Base-by-base conservation (phyloP, 306 rosid species). In the Pyrus communis region DNA sequence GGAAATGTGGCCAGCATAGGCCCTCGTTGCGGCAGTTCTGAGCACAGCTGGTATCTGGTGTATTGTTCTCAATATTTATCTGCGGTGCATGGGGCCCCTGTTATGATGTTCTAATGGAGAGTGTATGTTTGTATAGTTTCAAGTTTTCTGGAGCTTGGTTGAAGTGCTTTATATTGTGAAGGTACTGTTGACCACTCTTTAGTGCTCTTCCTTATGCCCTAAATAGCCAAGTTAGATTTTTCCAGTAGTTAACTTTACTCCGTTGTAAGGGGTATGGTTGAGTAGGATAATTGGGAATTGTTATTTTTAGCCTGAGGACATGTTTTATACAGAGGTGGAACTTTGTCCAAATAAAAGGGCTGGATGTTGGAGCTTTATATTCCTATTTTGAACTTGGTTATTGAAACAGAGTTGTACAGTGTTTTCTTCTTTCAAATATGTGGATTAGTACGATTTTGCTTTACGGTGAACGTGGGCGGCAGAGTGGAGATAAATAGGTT, bases 381-480 rank as follows among this genome's bases (percentile, higher is more conserved):
- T 78, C 68, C 45, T 79, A 62, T 64, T 21, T 3, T 76, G 70
- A 75, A 78, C 72, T 38, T 54, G 65, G 35, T 55, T 72, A 43
- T 40, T 74, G 55, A 74, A 71, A 75, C 79, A 65, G 76, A 58
- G 74, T 70, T 71, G 46, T 52, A 76, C 73, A 17, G 65, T 79
- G 31, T 69, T 23, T 30, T 62, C 69, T 63, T 75, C 57, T 19
- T 5, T 23, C 57, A 35, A 67, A 57, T 69, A 9, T 31, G 58
- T 49, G 75, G 60, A 49, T 59, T 68, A 15, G 30, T 61, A 66
- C 40, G 75, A 74, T 51, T 77, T 6, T 70, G 70, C 68, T 76
- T 74, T 65, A 65, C 22, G 31, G 58, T 23, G 68, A 78, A 65
- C n/a, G 68, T 71, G 49, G 76, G 75, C 75, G 75, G 69, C 78